Conservation (phyloP, 1,284 basidiomycete species). For the Trichosporon ovoides region DNA sequence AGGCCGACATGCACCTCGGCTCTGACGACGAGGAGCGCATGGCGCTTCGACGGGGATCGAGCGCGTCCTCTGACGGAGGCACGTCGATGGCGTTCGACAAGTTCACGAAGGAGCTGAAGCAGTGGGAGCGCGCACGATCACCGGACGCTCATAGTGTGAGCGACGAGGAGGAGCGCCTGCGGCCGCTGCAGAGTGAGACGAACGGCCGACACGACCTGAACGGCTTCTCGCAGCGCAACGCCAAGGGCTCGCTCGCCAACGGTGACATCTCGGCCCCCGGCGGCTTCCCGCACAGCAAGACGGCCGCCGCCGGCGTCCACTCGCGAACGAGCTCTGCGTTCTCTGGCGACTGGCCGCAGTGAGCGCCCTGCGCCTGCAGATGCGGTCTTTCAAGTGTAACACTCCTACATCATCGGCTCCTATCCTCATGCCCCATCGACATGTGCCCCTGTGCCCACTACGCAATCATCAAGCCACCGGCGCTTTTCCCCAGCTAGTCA, state of each 20-base stretch:
- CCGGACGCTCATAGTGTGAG: conserved; percentile 20
- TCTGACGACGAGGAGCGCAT: conserved; percentile 27
- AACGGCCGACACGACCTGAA: too few relatives aligned
- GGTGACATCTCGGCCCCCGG: too few relatives aligned
- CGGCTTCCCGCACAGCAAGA: background rate
- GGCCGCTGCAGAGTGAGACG: background rate
- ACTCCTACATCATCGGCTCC: too few relatives aligned
- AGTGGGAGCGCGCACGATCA: conserved; percentile 44
- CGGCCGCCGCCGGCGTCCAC: background rate
- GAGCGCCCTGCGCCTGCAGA: too few relatives aligned
- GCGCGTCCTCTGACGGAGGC: conserved; percentile 30
- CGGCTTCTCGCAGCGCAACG: background rate
- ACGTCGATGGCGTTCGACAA: conserved; percentile 45
- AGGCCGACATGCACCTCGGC: conserved; percentile 25
- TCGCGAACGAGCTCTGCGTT: conserved; percentile 7
- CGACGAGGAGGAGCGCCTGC: conserved; percentile 3
- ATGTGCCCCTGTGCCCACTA: too few relatives aligned
- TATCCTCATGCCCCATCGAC: too few relatives aligned
- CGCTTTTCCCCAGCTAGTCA: too few relatives aligned
- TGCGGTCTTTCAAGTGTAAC: too few relatives aligned
- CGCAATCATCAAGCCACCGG: too few relatives aligned
- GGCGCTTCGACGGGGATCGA: conserved; percentile 18
- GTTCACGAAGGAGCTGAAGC: conserved; percentile 45
- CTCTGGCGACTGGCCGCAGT: conserved; percentile 16
- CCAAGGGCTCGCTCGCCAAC: background rate